Percentiles rank a stretch among this genome's conserved stretches.
These are phyloP conservation scores for Corchorus olitorius DNA, from an alignment of 345 rosid genomes.

Conservation along the genomic window DNA sequence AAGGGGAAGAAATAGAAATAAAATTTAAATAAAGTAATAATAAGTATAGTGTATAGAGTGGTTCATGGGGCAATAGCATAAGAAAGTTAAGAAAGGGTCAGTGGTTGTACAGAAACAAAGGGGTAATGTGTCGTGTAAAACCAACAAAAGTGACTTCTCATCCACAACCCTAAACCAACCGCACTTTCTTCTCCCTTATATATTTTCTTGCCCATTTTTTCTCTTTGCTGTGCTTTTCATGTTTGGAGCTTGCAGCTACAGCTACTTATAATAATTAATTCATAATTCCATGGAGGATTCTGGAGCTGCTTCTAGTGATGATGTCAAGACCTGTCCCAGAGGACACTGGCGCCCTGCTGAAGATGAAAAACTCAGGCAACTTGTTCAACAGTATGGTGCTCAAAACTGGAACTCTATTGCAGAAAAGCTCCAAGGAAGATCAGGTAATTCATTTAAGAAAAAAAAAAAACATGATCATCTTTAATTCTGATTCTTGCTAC, in stretches of 20 bases:
- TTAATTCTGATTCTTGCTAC: not conserved
- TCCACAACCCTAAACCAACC: slow-evolving; percentile 69
- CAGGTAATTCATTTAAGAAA: no score
- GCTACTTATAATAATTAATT: not conserved
- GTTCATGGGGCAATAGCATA: slow-evolving; percentile 33
- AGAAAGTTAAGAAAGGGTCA: slow-evolving; percentile 40
- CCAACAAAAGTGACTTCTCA: slow-evolving; percentile 78
- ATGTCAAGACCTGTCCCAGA: slow-evolving; percentile 46
- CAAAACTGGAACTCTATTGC: slow-evolving; percentile 85
- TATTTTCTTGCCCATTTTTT: slow-evolving; percentile 42
- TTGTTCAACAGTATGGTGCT: slow-evolving; percentile 62
- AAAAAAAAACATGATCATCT: no score
- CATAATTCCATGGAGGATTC: slow-evolving; percentile 36
- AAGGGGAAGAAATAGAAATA: not conserved
- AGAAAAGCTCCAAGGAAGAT: slow-evolving; percentile 71
- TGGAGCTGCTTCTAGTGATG: slow-evolving; percentile 42
- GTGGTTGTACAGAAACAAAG: slow-evolving; percentile 36
- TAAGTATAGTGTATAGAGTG: not conserved
- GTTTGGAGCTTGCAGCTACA: slow-evolving; percentile 6
- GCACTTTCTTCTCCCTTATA: slow-evolving; percentile 46
- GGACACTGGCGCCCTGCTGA: slow-evolving; percentile 86
- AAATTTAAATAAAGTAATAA: no score
- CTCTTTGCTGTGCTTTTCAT: slow-evolving; percentile 33
- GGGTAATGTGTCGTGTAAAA: slow-evolving; percentile 62
- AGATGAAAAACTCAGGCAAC: slow-evolving; percentile 66